Evolutionary conservation across 768 basidiomycete genomes (phyloP), one percentile per base, ranked within the genome.

Genomic region (Brasilioporus rufonigricans): DNA sequence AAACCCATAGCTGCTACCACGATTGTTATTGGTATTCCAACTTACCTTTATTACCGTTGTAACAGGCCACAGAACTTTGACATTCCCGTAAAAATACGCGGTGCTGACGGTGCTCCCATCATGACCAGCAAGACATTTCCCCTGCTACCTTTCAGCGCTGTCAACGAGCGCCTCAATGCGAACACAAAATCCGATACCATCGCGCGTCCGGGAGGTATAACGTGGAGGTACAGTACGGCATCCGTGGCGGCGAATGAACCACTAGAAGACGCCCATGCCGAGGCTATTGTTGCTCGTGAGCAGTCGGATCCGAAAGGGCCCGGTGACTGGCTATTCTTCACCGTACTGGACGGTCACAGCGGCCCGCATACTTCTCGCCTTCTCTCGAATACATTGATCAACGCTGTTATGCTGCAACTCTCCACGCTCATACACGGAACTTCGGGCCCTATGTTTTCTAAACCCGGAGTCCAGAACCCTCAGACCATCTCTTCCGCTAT

Each of bases 271-370:
- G 85, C 93, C 24, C 81, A 86, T 59, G 82, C 89, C 4, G 78
- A 80, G 56, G 83, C 85, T 52, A 75, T 93, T 57, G 74, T 96
- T 46, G 69, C 80, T 59, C 77, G 85, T 36, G 84, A 89, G 63
- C 73, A 73, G 4, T 73, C 80, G n/a, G 82, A 86, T 60, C 76
- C 80, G 11, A 76, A 80, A 4, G 76, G 76, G 0, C 79, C 81
- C 2, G 87, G 88, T 14, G 90, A 91, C 64, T 80, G 89, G 56
- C 76, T 93, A 40, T 89, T 96, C 71, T 94, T 93, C 64, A 76
- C 91, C 1, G 85, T 96, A 33, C 89, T 96, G 85, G 93, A 94
- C 62, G 93, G 94, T 3, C 97, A 98, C 68, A 77, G 83, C 2
- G 97, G 97, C 1, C 81, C 74, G 35, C 80, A 91, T 48, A 98